Conservation (phyloP, 192 early-diverging fungal species). For the Coemansia sp. region DNA sequence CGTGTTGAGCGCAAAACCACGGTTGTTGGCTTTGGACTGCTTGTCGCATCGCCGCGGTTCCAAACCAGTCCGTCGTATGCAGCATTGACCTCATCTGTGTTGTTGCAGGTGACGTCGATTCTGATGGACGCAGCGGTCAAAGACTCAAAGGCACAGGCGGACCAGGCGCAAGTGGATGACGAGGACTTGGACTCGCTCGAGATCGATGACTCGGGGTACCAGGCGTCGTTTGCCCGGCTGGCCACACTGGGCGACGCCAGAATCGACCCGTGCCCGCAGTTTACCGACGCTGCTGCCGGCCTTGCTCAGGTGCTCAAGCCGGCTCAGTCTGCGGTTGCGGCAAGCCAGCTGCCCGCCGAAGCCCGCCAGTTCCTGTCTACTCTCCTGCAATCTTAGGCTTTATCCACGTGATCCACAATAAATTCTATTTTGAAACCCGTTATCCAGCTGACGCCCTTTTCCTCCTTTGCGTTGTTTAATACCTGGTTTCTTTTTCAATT, state of each 20-base stretch:
- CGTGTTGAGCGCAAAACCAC: conserved; percentile 53
- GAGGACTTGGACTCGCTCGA: conserved; percentile 70
- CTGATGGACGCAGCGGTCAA: conserved; percentile 45
- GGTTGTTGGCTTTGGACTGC: conserved; percentile 43
- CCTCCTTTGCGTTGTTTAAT: no score
- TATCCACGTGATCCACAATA: conserved; percentile 6
- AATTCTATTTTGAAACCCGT: not conserved
- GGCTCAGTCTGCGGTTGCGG: conserved; percentile 16
- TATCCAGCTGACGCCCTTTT: no score
- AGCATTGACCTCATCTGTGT: conserved; percentile 19
- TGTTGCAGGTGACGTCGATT: conserved; percentile 41
- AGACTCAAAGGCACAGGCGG: conserved; percentile 36
- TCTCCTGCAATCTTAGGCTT: not conserved
- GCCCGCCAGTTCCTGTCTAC: conserved; percentile 20
- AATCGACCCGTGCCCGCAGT: conserved; percentile 63
- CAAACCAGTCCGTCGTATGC: conserved; percentile 16
- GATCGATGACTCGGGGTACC: conserved; percentile 80
- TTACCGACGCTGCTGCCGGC: conserved; percentile 38
- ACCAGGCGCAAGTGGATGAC: conserved; percentile 32
- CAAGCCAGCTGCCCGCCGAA: conserved; percentile 25
- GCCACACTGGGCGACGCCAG: conserved; percentile 66
- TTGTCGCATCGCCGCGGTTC: conserved; percentile 36
- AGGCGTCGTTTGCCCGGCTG: conserved; percentile 79
- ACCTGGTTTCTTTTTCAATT: not conserved
- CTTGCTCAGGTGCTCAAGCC: conserved; percentile 38